Evolutionary conservation across 2,329 filamentous ascomycete genomes (phyloP).

Genomic region (Claviceps monticola): DNA sequence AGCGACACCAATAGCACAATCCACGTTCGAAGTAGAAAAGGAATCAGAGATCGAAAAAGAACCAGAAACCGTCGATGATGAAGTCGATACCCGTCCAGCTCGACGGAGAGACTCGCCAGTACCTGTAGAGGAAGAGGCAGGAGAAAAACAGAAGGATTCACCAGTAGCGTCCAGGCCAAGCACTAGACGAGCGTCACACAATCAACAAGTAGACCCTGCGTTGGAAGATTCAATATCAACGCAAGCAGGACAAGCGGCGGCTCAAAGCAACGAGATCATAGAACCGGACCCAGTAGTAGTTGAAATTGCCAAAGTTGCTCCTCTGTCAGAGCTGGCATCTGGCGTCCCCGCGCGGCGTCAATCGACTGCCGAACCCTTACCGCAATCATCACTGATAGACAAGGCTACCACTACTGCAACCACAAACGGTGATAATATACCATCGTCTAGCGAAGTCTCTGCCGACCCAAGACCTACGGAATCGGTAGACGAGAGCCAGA

Average conservation of each 20-base stretch:
- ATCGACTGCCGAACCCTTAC: constrained; percentile 1
- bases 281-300: background rate
- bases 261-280: background rate
- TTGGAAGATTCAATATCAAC: background rate
- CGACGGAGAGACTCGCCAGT: background rate
- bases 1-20: constrained; percentile 1
- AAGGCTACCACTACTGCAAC: background rate
- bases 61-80: background rate
- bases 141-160: background rate
- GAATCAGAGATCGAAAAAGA: background rate
- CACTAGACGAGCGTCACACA: constrained; percentile 3
- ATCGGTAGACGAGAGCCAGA: background rate
- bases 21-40: constrained; percentile 3
- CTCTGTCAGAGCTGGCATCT: background rate
- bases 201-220: constrained; percentile 1
- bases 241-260: background rate
- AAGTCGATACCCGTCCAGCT: background rate
- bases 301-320: background rate
- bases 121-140: background rate
- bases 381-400: constrained; percentile 3
- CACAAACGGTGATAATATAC: background rate
- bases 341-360: background rate
- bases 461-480: background rate
- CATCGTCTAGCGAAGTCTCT: background rate
- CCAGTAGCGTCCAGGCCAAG: background rate